phyloP scores from a whole-genome alignment of 805 yeast species.

The Huiozyma naganishii region DNA sequence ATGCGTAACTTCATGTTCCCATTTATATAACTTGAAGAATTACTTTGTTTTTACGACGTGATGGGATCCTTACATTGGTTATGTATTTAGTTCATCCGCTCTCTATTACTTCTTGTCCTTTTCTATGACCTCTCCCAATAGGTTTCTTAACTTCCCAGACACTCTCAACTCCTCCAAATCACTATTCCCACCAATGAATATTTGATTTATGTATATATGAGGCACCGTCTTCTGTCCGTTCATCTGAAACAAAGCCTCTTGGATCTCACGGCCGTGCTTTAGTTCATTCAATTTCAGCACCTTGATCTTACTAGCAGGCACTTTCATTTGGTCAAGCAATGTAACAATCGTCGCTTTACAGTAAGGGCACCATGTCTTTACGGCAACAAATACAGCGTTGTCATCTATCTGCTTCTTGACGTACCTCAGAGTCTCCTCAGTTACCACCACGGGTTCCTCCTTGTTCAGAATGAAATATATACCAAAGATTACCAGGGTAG shows the following conservation, averaged over 20 bases:
- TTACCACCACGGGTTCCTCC: conserved; percentile 33
- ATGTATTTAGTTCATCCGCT: too few relatives aligned
- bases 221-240: conserved; percentile 94
- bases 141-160: conserved; percentile 41
- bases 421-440: conserved; percentile 43
- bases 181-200: conserved; percentile 92
- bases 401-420: conserved; percentile 54
- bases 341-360: conserved; percentile 38
- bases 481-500: neutral
- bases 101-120: too few relatives aligned
- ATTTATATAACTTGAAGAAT: too few relatives aligned
- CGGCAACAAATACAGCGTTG: conserved; percentile 67
- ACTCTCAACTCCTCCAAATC: conserved; percentile 68
- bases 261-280: conserved; percentile 68
- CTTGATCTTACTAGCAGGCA: conserved; percentile 32
- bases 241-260: conserved; percentile 59
- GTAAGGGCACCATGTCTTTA: conserved; percentile 66
- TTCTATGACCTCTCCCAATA: neutral
- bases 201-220: conserved; percentile 75
- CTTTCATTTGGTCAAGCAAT: conserved; percentile 29
- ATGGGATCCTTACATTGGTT: too few relatives aligned
- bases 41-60: too few relatives aligned
- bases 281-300: conserved; percentile 37
- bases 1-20: too few relatives aligned
- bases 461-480: neutral